These are phyloP conservation scores for Tricholoma terreum DNA, from an alignment of 768 basidiomycete species.

Conservation along the genomic window DNA sequence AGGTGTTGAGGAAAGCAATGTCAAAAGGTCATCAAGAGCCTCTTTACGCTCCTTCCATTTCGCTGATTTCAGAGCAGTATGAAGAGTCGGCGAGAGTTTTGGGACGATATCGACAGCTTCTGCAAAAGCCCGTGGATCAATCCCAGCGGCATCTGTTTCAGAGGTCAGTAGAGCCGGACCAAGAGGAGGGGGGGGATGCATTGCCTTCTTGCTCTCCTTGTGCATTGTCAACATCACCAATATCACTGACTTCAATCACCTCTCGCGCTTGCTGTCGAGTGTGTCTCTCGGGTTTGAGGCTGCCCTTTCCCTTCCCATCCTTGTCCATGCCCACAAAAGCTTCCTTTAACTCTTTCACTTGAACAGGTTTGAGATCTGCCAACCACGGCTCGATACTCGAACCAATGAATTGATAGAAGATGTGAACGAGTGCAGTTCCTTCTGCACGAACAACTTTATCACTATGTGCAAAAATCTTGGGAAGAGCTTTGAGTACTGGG, in stretches of 20 bases:
- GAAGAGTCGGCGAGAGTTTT: constrained; percentile 73
- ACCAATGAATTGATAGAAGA: constrained; percentile 85
- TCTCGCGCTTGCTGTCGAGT: constrained; percentile 79
- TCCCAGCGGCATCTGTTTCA: constrained; percentile 44
- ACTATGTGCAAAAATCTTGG: constrained; percentile 91
- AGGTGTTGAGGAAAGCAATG: constrained; percentile 63
- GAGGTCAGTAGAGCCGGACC: constrained; percentile 7
- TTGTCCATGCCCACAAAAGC: constrained; percentile 81
- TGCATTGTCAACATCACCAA: constrained; percentile 32
- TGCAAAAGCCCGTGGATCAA: constrained; percentile 77
- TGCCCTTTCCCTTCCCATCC: constrained; percentile 82
- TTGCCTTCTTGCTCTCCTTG: constrained; percentile 45
- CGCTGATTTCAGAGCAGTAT: constrained; percentile 74
- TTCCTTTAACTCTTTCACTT: constrained; percentile 93
- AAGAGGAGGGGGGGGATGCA: constrained; percentile 10
- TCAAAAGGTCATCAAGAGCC: constrained; percentile 77
- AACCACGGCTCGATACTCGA: constrained; percentile 80
- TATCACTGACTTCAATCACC: constrained; percentile 45
- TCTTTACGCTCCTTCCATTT: constrained; percentile 99
- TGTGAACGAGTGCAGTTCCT: constrained; percentile 71
- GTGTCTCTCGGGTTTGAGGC: constrained; percentile 71
- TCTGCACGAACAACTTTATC: constrained; percentile 96
- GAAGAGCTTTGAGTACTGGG: constrained; percentile 79
- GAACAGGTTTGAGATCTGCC: constrained; percentile 91
- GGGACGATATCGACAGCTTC: constrained; percentile 78